phyloP scores from a whole-genome alignment of 225 moss, liverwort and hornwort genomes.

The Antitrichia curtipendula region DNA sequence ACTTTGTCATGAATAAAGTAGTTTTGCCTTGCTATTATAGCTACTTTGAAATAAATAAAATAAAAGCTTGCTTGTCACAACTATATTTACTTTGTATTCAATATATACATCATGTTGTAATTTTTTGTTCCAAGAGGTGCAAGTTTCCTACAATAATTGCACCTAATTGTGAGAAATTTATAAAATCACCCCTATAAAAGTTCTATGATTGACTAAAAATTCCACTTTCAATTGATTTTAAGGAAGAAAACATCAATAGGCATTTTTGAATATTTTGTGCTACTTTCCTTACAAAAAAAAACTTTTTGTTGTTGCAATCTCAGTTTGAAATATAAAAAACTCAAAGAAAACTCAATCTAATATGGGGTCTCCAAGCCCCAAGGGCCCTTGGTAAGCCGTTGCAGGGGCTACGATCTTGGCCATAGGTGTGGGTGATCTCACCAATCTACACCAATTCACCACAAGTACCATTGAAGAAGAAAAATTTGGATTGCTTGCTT shows the following conservation, averaged over 20 bases:
- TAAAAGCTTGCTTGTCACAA: background rate
- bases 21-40: background rate
- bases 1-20: background rate
- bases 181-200: background rate
- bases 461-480: background rate
- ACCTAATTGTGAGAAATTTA: background rate
- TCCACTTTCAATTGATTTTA: background rate
- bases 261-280: background rate
- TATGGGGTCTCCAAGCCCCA: background rate
- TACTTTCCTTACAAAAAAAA: background rate
- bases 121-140: background rate
- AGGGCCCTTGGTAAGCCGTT: too few relatives aligned
- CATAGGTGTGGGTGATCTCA: too few relatives aligned
- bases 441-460: background rate
- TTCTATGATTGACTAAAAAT: background rate
- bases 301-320: background rate
- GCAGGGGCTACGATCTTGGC: too few relatives aligned
- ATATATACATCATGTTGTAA: fast-evolving
- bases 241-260: background rate
- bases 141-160: fast-evolving
- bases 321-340: background rate
- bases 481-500: background rate
- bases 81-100: background rate
- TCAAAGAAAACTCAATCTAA: background rate
- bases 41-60: background rate